Evolutionary conservation across 169 alveolate species (phyloP).

Genomic region (Besnoitia besnoiti): DNA sequence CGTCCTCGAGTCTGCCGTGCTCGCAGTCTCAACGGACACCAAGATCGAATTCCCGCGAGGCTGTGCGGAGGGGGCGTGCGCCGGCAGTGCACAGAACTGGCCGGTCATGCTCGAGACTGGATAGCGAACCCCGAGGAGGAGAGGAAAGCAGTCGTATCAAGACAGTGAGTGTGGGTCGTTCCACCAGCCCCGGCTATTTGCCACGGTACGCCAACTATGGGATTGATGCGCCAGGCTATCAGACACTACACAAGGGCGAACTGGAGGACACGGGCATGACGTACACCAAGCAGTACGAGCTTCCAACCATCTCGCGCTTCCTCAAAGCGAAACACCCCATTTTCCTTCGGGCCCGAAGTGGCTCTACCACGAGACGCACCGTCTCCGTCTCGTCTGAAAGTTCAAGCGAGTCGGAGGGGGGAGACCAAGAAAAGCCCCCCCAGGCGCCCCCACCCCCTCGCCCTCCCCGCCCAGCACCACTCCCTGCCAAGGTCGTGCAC

Average conservation of each 20-base stretch:
- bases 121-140: neutral
- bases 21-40: no score
- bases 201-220: neutral
- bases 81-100: no score
- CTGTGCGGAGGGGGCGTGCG: no score
- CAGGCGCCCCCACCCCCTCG: neutral
- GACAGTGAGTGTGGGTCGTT: constrained; percentile 2
- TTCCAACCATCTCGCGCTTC: constrained; percentile 4
- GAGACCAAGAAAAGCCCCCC: neutral
- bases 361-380: neutral
- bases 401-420: neutral
- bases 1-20: no score
- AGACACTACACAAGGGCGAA: neutral
- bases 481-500: no score
- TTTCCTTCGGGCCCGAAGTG: constrained; percentile 21
- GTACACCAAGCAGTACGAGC: constrained; percentile 19
- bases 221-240: constrained; percentile 19
- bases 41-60: no score
- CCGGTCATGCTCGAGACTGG: neutral
- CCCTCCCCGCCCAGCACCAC: no score
- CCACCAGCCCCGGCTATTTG: neutral
- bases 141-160: neutral
- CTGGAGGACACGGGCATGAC: constrained; percentile 29
- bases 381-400: neutral
- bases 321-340: constrained; percentile 21